phyloP scores from a whole-genome alignment of 805 yeast species.

The Teunomyces tritomae region DNA sequence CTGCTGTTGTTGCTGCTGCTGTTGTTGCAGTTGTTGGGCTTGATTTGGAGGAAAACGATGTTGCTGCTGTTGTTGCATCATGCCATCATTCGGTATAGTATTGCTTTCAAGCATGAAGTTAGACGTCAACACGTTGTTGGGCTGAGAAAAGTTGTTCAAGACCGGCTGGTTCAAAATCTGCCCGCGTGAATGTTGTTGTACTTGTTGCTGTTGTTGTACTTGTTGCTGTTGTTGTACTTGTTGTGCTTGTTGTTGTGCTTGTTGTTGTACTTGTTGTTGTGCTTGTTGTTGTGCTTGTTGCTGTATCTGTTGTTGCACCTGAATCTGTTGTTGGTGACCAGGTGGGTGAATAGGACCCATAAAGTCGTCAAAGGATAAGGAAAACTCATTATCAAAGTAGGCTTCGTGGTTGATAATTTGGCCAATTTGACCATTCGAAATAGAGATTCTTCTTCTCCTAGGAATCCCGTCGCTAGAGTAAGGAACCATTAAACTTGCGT shows the following conservation, averaged over 20 bases:
- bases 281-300: slow-evolving; percentile 3
- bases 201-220: slow-evolving; percentile 13
- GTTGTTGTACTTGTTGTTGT: slow-evolving; percentile 4
- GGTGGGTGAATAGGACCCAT: slow-evolving; percentile 3
- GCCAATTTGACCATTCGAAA: slow-evolving; percentile 82
- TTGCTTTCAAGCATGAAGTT: not conserved
- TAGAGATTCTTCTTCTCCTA: slow-evolving; percentile 67
- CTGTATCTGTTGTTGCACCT: not conserved
- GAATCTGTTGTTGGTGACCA: slow-evolving; percentile 5
- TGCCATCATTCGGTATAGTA: not conserved
- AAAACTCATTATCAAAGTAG: slow-evolving; percentile 24
- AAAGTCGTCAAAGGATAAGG: slow-evolving; percentile 18
- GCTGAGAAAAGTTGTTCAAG: not conserved
- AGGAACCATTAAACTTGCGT: slow-evolving; percentile 39
- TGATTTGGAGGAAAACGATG: not conserved
- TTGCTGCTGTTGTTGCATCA: slow-evolving; percentile 3
- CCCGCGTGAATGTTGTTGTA: slow-evolving; percentile 3
- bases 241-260: slow-evolving; percentile 3
- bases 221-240: slow-evolving; percentile 5
- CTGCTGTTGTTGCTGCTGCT: not conserved
- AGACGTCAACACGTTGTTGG: not conserved
- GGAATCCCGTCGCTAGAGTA: slow-evolving; percentile 29
- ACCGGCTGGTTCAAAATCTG: slow-evolving; percentile 4
- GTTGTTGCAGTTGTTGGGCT: slow-evolving; percentile 11
- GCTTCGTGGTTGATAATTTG: slow-evolving; percentile 57